Base-by-base conservation (phyloP, 177 flowering plant species). In the Tripterygium wilfordii region DNA sequence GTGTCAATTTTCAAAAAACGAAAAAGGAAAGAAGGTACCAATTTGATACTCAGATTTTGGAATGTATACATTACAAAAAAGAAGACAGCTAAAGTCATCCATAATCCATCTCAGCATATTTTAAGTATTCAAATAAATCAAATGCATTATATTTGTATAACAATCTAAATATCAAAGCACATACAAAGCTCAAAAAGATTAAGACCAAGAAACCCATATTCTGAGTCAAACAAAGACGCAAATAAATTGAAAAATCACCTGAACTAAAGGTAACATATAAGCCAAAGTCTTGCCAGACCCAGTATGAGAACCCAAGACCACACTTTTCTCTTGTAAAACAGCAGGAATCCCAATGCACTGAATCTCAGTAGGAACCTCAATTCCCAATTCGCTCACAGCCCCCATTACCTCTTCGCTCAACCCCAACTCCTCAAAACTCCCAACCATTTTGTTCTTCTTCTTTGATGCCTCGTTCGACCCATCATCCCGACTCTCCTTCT, bases 211-310 rank as follows among this genome's bases (percentile, higher is more conserved):
- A 51, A 38, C n/a, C n/a, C n/a, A n/a, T n/a, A n/a, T n/a, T n/a
- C n/a, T n/a, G n/a, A n/a, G n/a, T n/a, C 1, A 36, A 40, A 2
- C 37, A 9, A 10, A 22, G 9, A 30, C 8, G 19, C 17, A 18
- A 13, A 6, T 3, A 26, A 43, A 19, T 2, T 9, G 12, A 20
- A 37, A 17, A 27, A 38, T n/a, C 23, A 92, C 99, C 88, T 92
- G 95, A 77, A 79, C 95, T 69, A 92, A 73, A 45, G 97, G 99
- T 67, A 89, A 61, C 83, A 92, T 45, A 49, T 92, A 92, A 66
- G 97, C 97, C 40, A 89, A 67, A 28, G 97, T 92, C 70, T 89
- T 92, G 29, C 99, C 96, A 43, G 97, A 92, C 13, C 99, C 97
- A 59, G 95, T 89, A 58, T 92, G 97, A 41, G 96, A 92, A 26